Conservation (phyloP, 495 filamentous ascomycete species). For the Penicillium steckii region DNA sequence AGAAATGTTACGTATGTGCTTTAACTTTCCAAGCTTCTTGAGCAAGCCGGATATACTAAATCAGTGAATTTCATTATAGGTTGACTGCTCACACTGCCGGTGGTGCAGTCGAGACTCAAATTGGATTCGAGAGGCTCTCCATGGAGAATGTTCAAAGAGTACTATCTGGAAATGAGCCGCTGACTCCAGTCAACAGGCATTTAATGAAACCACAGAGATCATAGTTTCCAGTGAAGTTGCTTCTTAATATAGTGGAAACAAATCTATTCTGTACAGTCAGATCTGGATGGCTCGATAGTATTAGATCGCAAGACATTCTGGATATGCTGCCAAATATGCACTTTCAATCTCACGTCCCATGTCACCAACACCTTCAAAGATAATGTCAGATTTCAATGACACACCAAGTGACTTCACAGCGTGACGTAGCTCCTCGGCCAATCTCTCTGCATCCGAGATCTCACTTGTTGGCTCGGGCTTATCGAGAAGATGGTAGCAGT, state of each 20-base stretch:
- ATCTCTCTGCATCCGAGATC: slow-evolving; percentile 30
- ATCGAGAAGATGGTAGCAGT: slow-evolving; percentile 22
- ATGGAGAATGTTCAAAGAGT: slow-evolving; percentile 17
- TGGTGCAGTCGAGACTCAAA: slow-evolving; percentile 12
- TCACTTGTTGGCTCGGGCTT: slow-evolving; percentile 28
- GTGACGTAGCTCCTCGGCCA: slow-evolving; percentile 43
- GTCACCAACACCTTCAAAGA: slow-evolving; percentile 22
- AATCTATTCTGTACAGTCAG: no score
- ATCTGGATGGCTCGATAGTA: background rate
- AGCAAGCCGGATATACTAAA: background rate
- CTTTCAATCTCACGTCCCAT: slow-evolving; percentile 25
- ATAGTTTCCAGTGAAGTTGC: no score
- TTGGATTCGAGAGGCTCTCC: slow-evolving; percentile 14
- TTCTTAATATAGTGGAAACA: no score
- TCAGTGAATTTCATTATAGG: background rate
- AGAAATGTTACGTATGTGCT: slow-evolving; percentile 12
- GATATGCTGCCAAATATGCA: slow-evolving; percentile 18
- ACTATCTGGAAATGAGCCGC: slow-evolving; percentile 8
- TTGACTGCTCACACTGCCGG: slow-evolving; percentile 15
- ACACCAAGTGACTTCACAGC: slow-evolving; percentile 38
- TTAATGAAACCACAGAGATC: no score
- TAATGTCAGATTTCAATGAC: slow-evolving; percentile 31
- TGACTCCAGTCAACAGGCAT: slow-evolving; percentile 13
- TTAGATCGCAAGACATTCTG: slow-evolving; percentile 8
- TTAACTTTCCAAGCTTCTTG: background rate